Conservation (phyloP, 345 rosid genomes). For the Punica granatum region DNA sequence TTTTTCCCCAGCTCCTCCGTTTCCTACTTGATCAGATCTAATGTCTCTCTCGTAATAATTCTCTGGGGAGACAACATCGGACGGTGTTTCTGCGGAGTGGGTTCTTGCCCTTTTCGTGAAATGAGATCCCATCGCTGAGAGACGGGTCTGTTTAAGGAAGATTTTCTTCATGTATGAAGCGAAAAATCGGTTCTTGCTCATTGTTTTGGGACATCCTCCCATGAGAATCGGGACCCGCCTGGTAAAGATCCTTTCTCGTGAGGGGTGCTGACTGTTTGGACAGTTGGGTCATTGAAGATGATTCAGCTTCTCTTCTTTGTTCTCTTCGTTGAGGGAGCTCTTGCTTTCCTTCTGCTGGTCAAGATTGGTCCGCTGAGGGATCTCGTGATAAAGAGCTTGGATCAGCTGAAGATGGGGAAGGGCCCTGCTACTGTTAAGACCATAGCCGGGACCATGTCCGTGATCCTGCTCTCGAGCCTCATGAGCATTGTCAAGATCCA, state of each 20-base stretch:
- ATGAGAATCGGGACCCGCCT: constrained; percentile 8
- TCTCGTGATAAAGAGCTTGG: constrained; percentile 80
- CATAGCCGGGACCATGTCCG: constrained; percentile 86
- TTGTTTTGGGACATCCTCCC: not conserved
- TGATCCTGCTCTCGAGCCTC: constrained; percentile 68
- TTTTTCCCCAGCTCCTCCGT: not conserved
- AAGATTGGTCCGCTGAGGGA: constrained; percentile 91
- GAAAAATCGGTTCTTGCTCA: not conserved
- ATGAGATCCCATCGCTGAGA: not conserved
- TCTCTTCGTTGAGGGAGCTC: constrained; percentile 61
- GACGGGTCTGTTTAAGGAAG: not conserved
- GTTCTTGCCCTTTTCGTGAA: not conserved
- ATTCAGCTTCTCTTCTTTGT: constrained; percentile 79
- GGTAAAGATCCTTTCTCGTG: constrained; percentile 6
- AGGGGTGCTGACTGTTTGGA: constrained; percentile 4
- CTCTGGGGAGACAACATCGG: not conserved
- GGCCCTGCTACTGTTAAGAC: constrained; percentile 97
- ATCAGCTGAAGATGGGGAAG: constrained; percentile 76
- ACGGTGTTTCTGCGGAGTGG: not conserved
- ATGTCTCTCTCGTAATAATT: not conserved
- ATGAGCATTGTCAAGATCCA: constrained; percentile 93
- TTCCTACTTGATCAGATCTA: not conserved
- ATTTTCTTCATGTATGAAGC: not conserved
- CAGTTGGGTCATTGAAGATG: constrained; percentile 36
- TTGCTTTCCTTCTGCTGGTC: constrained; percentile 63